phyloP scores from a whole-genome alignment of 495 filamentous ascomycete species.

The Symbiotaphrina buchneri region DNA sequence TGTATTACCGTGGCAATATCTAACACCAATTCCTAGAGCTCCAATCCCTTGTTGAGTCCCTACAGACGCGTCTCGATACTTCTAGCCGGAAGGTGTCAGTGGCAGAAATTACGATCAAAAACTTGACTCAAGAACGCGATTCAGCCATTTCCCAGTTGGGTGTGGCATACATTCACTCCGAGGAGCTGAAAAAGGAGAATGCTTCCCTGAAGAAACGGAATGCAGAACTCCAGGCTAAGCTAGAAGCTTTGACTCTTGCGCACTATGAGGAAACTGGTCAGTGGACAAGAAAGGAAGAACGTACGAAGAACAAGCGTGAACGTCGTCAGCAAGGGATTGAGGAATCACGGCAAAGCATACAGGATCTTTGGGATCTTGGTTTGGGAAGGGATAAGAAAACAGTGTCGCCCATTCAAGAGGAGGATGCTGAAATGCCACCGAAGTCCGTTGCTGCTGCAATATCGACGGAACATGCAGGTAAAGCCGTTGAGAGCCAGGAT shows the following conservation, averaged over 20 bases:
- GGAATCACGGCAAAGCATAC: too few species aligned
- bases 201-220: slow-evolving; percentile 24
- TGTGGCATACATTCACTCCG: slow-evolving; percentile 35
- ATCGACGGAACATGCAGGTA: too few species aligned
- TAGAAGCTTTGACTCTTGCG: slow-evolving; percentile 1
- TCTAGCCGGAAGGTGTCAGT: slow-evolving; percentile 33
- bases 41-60: slow-evolving; percentile 28
- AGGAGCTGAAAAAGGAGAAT: slow-evolving; percentile 38
- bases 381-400: slow-evolving; percentile 4
- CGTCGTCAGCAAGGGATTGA: too few species aligned
- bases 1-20: neutral
- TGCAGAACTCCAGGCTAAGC: slow-evolving; percentile 19
- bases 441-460: too few species aligned
- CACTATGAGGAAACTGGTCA: slow-evolving; percentile 2
- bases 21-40: slow-evolving; percentile 19
- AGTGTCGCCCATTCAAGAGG: slow-evolving; percentile 2
- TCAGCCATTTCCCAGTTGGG: slow-evolving; percentile 39
- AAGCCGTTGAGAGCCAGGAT: too few species aligned
- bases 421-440: too few species aligned
- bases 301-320: slow-evolving; percentile 1
- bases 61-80: slow-evolving; percentile 34
- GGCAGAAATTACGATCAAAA: slow-evolving; percentile 33
- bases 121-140: slow-evolving; percentile 39
- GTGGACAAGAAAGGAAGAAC: slow-evolving; percentile 2
- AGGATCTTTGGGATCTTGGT: too few species aligned